phyloP scores from a whole-genome alignment of 2,329 filamentous ascomycete species.

The Penicillium sp. region DNA sequence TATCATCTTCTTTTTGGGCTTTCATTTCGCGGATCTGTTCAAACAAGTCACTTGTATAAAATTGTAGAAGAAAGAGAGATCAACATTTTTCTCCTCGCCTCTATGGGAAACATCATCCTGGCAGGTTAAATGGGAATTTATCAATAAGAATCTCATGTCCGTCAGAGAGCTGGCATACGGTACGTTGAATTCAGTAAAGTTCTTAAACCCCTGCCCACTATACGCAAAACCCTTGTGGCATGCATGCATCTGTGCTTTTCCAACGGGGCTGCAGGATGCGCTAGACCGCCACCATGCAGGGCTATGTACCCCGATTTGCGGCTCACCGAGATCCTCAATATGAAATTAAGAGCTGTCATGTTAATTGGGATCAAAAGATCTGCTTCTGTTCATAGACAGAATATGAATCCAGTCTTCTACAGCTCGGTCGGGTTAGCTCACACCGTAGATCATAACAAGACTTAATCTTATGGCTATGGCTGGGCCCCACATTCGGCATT shows the following conservation, averaged over 20 bases:
- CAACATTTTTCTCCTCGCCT: too few species aligned
- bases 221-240: not conserved
- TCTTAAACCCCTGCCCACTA: not conserved
- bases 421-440: slow-evolving; percentile 47
- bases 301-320: not conserved
- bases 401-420: not conserved
- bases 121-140: not conserved
- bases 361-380: not conserved
- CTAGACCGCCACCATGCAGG: not conserved
- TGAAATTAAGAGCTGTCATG: not conserved
- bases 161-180: not conserved
- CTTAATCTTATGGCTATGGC: slow-evolving; percentile 49
- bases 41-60: too few species aligned
- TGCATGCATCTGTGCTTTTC: not conserved
- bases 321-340: not conserved
- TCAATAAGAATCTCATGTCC: not conserved
- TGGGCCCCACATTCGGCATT: slow-evolving; percentile 45
- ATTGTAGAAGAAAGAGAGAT: too few species aligned
- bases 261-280: not conserved
- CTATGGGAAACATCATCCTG: too few species aligned
- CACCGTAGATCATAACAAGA: slow-evolving; percentile 51
- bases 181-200: not conserved
- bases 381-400: not conserved
- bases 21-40: not conserved
- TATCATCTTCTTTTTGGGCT: not conserved